Evolutionary conservation across 2,329 filamentous ascomycete species (phyloP), one percentile per base, ranked within the genome.

Genomic region (Sclerotinia nivalis): DNA sequence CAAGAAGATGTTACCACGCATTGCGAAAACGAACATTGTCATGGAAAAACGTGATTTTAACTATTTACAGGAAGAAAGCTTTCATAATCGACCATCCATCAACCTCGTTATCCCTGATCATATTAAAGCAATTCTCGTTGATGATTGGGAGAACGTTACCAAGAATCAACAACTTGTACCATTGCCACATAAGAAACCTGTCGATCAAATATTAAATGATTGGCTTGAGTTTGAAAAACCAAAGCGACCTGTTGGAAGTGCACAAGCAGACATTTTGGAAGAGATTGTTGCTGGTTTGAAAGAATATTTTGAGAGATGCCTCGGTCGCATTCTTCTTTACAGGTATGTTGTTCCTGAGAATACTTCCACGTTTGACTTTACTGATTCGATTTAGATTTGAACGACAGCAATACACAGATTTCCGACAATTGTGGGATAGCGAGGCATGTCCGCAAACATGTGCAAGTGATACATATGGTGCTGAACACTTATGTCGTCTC

Each of bases 141-240:
- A 99, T 79, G 96, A 99, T 80, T 99, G 96, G 96, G 96, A 99
- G 80, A 97, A 97, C 76, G 89, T 99, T 72, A 99, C 96, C 69
- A 98, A 97, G 82, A 96, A 96, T 78, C 88, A 93, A 75, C 92
- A 95, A 78, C 88, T 98, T 5, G 93, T 97, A 45, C 90, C 92
- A 1, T 84, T 99, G 22, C 96, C 96, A 0, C 90, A 93, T 60
- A 84, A 86, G 40, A 87, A 90, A 66, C 89, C 95, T 0, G 93
- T 96, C 71, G 88, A 87, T 73, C 83, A 88, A 73, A 93, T 99
- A 72, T 83, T 99, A 22, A 86, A 93, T 62, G 91, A 95, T 73
- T 99, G 97, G 79, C 84, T 90, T 69, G 85, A 85, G 1, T 88
- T 89, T 76, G 91, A 93, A 82, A 87, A 84, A 72, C 85, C 85